Evolutionary conservation across 805 yeast genomes (phyloP), one percentile per base, ranked within the genome.

Genomic region (Teunomyces tritomae): DNA sequence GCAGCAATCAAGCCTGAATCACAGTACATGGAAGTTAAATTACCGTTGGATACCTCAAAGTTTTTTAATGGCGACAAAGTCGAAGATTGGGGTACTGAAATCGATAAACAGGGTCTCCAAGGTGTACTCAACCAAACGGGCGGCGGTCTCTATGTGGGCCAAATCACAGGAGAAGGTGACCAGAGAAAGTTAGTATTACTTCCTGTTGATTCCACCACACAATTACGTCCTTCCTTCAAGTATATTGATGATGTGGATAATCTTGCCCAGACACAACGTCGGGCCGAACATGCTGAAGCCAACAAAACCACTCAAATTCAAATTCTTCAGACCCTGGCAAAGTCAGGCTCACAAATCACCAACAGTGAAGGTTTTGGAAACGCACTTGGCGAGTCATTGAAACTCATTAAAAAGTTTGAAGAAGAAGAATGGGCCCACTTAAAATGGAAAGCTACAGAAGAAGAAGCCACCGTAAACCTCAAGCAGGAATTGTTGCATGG

Each of bases 151-250:
- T 72, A 70, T 45, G 73, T 62, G 5, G 75, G 64, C 8, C 58
- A 62, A 43, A 56, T 71, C 5, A 50, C 61, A 6, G 45, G 46
- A 10, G 56, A 49, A 8, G 62, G 58, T 9, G 49, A 47, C 7
- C 54, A 49, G 8, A 49, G 77, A 13, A 82, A 77, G 56, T 58
- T 89, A 6, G 81, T 87, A 43, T 63, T 92, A 50, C 65, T 80
- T 1, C 87, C 92, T 1, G 73, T 91, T 1, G 78, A 80, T 30
- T 75, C 82, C 16, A 80, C 87, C 0, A 80, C 85, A 0, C 97
- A 92, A 64, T 64, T 94, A 50, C 77, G 96, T 55, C 94, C 97
- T 2, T 78, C 79, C 56, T 89, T 94, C 68, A 79, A 77, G 53
- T 88, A 91, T 61, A 81, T 90, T 37, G 96, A 90, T 61, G 82